Percentiles rank a stretch among this genome's conserved stretches.
Conservation (phyloP, 2,329 filamentous ascomycete species). For the Alternaria novae-zelandiae region DNA sequence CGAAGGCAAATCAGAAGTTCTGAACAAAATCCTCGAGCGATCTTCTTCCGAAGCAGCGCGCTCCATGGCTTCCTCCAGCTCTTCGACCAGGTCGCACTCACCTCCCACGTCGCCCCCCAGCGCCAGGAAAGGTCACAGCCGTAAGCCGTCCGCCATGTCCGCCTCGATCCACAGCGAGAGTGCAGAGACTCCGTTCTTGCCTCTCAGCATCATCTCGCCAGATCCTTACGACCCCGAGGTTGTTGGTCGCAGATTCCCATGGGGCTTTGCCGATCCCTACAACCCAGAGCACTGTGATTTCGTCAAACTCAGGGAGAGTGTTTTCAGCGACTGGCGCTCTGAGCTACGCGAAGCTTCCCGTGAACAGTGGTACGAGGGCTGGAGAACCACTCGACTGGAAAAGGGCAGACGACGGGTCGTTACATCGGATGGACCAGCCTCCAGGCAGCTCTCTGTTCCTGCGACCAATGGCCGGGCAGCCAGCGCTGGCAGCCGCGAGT, state of each 20-base stretch:
- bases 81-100: slow-evolving; percentile 39
- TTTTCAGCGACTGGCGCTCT: slow-evolving; percentile 91
- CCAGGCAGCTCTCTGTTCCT: slow-evolving; percentile 32
- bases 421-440: slow-evolving; percentile 39
- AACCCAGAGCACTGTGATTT: slow-evolving; percentile 94
- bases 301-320: slow-evolving; percentile 82
- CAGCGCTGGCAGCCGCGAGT: slow-evolving; percentile 39
- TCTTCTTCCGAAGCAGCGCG: slow-evolving; percentile 47
- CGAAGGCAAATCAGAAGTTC: slow-evolving; percentile 42
- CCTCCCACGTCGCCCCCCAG: slow-evolving; percentile 44
- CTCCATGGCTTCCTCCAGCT: slow-evolving; percentile 42
- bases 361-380: slow-evolving; percentile 94
- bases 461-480: slow-evolving; percentile 41
- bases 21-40: slow-evolving; percentile 48
- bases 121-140: slow-evolving; percentile 45
- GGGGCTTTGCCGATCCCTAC: slow-evolving; percentile 96
- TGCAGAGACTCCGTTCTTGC: slow-evolving; percentile 70
- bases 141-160: slow-evolving; percentile 51
- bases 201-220: slow-evolving; percentile 91
- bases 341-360: slow-evolving; percentile 90
- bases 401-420: slow-evolving; percentile 34
- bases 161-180: slow-evolving; percentile 45
- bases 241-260: slow-evolving; percentile 88
- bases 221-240: slow-evolving; percentile 84
- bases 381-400: slow-evolving; percentile 70